Evolutionary conservation across 2,329 filamentous ascomycete species (phyloP).

Genomic region (Thermomyces lanuginosus): DNA sequence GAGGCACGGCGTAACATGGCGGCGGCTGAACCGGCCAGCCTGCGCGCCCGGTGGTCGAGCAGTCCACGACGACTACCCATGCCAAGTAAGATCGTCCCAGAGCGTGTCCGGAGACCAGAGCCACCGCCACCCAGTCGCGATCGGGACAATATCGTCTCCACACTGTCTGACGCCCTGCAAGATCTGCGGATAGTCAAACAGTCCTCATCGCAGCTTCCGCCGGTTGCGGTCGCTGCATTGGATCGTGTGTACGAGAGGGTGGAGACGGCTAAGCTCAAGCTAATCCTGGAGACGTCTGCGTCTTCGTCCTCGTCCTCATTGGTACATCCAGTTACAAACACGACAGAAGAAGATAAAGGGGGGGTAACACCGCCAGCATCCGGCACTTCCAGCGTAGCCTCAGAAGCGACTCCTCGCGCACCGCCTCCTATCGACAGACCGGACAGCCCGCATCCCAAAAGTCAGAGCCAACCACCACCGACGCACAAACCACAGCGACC

Average conservation of each 20-base stretch:
- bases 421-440: too few relatives aligned
- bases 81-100: slow-evolving; percentile 18
- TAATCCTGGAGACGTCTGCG: slow-evolving; percentile 18
- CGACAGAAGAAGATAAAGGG: slow-evolving; percentile 2
- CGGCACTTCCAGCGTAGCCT: not conserved
- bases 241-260: slow-evolving; percentile 24
- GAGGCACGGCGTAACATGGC: slow-evolving; percentile 33
- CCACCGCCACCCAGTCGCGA: slow-evolving; percentile 22
- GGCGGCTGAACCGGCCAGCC: slow-evolving; percentile 19
- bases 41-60: slow-evolving; percentile 7
- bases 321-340: slow-evolving; percentile 3
- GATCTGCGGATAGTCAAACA: slow-evolving; percentile 23
- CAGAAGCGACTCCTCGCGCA: too few relatives aligned
- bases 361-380: not conserved
- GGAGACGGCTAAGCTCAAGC: slow-evolving; percentile 28
- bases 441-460: not conserved
- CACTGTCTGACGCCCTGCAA: slow-evolving; percentile 26
- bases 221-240: slow-evolving; percentile 15
- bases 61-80: slow-evolving; percentile 6
- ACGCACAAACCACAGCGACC: slow-evolving; percentile 2
- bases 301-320: slow-evolving; percentile 15
- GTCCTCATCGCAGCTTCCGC: slow-evolving; percentile 12
- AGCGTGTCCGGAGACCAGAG: slow-evolving; percentile 23
- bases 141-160: too few relatives aligned
- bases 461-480: not conserved